phyloP scores from a whole-genome alignment of 2,329 filamentous ascomycete genomes.

The Paracorniculantispora psalliotae region DNA sequence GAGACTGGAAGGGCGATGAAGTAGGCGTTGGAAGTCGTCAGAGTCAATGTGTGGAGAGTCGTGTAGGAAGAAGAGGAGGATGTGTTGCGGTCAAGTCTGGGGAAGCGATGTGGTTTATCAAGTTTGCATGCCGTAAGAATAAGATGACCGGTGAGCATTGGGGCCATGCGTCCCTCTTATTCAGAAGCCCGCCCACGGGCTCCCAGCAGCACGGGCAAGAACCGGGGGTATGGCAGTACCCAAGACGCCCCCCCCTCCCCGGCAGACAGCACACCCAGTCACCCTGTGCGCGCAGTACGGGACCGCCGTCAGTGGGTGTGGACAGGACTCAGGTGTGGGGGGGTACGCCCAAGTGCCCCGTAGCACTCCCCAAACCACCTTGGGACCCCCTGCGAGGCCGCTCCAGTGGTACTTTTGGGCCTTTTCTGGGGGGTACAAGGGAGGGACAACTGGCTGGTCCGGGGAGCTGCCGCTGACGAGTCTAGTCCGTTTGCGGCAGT shows the following conservation, averaged over 20 bases:
- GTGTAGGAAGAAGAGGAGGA: conserved; percentile 19
- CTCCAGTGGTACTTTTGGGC: conserved; percentile 6
- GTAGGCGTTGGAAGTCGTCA: neutral
- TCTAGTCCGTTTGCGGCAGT: neutral
- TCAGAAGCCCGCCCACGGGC: conserved; percentile 6
- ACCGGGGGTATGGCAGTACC: conserved; percentile 10
- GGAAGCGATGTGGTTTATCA: conserved; percentile 22
- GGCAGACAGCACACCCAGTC: too few relatives aligned
- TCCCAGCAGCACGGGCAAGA: conserved; percentile 10
- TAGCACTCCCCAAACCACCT: neutral
- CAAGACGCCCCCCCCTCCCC: neutral
- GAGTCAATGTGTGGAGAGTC: neutral
- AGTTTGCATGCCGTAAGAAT: conserved; percentile 18
- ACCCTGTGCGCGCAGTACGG: too few relatives aligned
- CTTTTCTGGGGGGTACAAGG: neutral
- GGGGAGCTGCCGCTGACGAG: conserved; percentile 12
- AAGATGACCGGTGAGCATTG: conserved; percentile 25
- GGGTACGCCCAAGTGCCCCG: neutral
- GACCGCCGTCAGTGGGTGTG: conserved; percentile 10
- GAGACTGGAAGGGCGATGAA: neutral
- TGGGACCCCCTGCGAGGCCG: neutral
- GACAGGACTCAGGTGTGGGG: neutral
- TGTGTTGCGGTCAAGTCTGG: conserved; percentile 17
- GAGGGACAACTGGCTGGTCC: neutral
- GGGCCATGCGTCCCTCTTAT: conserved; percentile 13